Base-by-base conservation (phyloP, 345 rosid species). In the Schrenkiella parvula region DNA sequence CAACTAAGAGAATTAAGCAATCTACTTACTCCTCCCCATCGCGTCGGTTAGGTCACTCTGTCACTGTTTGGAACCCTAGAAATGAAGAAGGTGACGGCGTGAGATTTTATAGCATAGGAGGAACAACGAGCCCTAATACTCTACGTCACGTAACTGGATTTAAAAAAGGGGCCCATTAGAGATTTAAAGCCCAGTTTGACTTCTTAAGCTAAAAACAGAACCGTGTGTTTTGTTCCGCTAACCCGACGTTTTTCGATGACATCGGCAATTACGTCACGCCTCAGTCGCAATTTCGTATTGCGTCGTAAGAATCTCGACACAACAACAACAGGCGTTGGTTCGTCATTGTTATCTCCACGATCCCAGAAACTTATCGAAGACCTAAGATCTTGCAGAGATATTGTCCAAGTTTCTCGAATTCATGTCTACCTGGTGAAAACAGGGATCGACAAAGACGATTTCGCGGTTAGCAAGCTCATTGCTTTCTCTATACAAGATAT, bases 391-490 rank as follows among this genome's bases (percentile, higher is more conserved):
- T 87, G 85, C 79, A 41, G 71, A 32, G 63, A 60, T 17, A 62
- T 66, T 4, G 41, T 48, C 46, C 75, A 83, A 71, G 79, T 83
- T 72, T 82, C 82, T 71, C 85, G 81, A 73, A 64, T 87, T 55
- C 92, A 87, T 72, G 82, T 81, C 34, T 82, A n/a, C 62, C 68
- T 85, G 73, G 74, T 89, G 70, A 87, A 82, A 74, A 64, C 82
- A 4, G 92, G 90, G 15, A 72, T 87, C 26, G 84, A 82, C 41
- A 71, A 47, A 22, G 86, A 85, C 55, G 74, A 80, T 62, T 87
- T 82, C 80, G 55, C 79, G 29, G 66, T 71, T 54, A 85, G 92
- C 82, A 89, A 85, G 85, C 87, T 89, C 32, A 78, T 89, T 29
- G 87, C 92, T 41, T 77, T 78, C 68, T 79, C 90, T 26, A n/a